Evolutionary conservation across 2,329 filamentous ascomycete genomes (phyloP), one percentile per base, ranked within the genome.

Genomic region (Fusarium palustre): DNA sequence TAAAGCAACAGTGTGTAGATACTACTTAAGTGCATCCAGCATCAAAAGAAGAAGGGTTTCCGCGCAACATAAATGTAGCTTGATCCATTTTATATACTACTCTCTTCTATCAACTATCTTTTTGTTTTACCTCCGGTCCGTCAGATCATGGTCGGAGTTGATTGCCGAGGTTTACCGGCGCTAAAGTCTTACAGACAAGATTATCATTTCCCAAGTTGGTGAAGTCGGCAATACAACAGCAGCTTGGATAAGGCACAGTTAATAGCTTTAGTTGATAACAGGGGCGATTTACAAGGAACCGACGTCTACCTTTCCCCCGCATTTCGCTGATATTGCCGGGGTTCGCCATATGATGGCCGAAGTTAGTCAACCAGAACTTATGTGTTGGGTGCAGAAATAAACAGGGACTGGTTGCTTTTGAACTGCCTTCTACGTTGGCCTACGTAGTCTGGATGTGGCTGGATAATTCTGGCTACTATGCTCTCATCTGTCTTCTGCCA

Each of bases 271-370:
- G 7, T 39, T 36, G 48, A 39, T 39, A 39, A 18, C 12, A 28
- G 48, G 18, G 24, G 33, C 11, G 20, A 5, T 38, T 36, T 28
- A 8, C 18, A 25, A 16, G 48, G 33, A 3, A 15, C 5, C 8
- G 3, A n/a, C 8, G 7, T 58, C 24, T n/a, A 7, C n/a, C 16
- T 11, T 18, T 22, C 22, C 39, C 53, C 56, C 53, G 56, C 53
- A 3, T 16, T n/a, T 28, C 56, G 56, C 39, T 33, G 13, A 28
- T 8, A 22, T 28, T 13, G 3, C 56, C 56, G 52, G 54, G 18
- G 16, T 57, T 59, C 31, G 56, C 56, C 56, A 57, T 8, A 33
- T 8, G 7, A 31, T 24, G 25, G 4, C 52, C 55, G 55, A 25
- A 20, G 6, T 30, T 7, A 18, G 2, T 16, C 41, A 43, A n/a